These are phyloP conservation scores for Hymenoscyphus scutula DNA, from an alignment of 2,329 filamentous ascomycete genomes.

Conservation along the genomic window DNA sequence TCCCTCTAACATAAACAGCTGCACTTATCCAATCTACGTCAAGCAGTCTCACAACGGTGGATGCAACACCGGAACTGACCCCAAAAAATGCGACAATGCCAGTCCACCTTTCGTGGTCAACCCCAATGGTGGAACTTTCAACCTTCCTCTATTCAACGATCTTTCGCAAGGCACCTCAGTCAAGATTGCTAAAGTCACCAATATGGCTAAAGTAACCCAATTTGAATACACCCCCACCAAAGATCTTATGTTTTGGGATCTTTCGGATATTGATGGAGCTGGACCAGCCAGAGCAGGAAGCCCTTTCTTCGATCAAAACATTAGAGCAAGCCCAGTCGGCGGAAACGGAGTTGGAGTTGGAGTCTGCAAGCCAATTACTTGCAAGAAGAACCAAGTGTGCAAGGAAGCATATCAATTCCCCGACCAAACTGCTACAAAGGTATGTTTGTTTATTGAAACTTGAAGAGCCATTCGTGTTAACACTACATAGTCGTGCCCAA, in stretches of 20 bases:
- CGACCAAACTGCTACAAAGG: constrained; percentile 10
- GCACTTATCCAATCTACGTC: constrained; percentile 3
- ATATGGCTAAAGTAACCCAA: constrained; percentile 12
- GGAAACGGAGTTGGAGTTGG: constrained; percentile 6
- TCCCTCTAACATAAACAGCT: background rate
- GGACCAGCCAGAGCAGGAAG: constrained; percentile 6
- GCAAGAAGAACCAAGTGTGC: constrained; percentile 11
- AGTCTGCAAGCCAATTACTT: constrained; percentile 10
- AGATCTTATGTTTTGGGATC: constrained; percentile 15
- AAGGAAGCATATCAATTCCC: constrained; percentile 14
- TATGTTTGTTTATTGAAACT: background rate
- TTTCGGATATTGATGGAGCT: constrained; percentile 15
- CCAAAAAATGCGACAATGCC: background rate
- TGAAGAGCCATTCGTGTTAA: background rate
- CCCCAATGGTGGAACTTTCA: background rate
- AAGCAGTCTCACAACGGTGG: constrained; percentile 11
- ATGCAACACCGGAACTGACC: constrained; percentile 11
- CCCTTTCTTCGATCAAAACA: constrained; percentile 12
- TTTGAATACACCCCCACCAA: constrained; percentile 15
- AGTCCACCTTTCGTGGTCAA: constrained; percentile 5
- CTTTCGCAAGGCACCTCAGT: constrained; percentile 7
- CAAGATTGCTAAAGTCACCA: constrained; percentile 8
- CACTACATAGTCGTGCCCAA: constrained; percentile 1
- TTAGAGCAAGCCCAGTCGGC: constrained; percentile 9
- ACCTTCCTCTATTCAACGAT: background rate